A percentile compares a stretch with the other conserved stretches of the same genome.
Evolutionary conservation across 2,329 filamentous ascomycete genomes (phyloP).

Genomic region (Aspergillus thermomutatus): DNA sequence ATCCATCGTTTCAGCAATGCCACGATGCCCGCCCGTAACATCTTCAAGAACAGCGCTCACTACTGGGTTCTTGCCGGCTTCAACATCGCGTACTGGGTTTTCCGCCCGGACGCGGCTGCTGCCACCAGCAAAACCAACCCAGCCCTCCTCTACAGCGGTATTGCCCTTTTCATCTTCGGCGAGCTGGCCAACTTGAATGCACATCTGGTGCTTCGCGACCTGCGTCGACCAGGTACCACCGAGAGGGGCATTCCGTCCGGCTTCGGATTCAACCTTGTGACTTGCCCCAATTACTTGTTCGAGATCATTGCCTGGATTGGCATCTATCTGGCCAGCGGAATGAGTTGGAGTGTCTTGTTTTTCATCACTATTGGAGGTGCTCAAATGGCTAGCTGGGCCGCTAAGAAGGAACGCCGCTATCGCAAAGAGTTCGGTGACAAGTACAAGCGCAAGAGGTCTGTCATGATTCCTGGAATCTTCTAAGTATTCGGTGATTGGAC

Average conservation of each 20-base stretch:
- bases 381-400: slow-evolving; percentile 85
- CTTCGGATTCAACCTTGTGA: slow-evolving; percentile 80
- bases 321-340: slow-evolving; percentile 70
- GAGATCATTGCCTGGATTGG: slow-evolving; percentile 85
- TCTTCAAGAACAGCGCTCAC: slow-evolving; percentile 92
- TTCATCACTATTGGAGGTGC: slow-evolving; percentile 70
- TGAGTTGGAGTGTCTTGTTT: slow-evolving; percentile 69
- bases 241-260: slow-evolving; percentile 85
- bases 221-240: slow-evolving; percentile 75
- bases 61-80: slow-evolving; percentile 87
- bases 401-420: slow-evolving; percentile 88
- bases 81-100: slow-evolving; percentile 80
- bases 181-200: slow-evolving; percentile 78
- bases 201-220: slow-evolving; percentile 72
- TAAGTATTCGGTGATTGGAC: slow-evolving; percentile 37
- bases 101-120: slow-evolving; percentile 69
- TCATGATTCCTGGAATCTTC: slow-evolving; percentile 74
- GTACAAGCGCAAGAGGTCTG: slow-evolving; percentile 92
- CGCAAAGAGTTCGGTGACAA: slow-evolving; percentile 86
- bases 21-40: slow-evolving; percentile 88
- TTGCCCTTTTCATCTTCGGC: slow-evolving; percentile 71
- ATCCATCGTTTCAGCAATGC: slow-evolving; percentile 92
- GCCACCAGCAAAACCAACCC: slow-evolving; percentile 51
- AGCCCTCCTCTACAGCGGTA: slow-evolving; percentile 61
- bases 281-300: slow-evolving; percentile 96